phyloP scores from a whole-genome alignment of 2,329 filamentous ascomycete genomes.

The Berkeleyomyces basicola region DNA sequence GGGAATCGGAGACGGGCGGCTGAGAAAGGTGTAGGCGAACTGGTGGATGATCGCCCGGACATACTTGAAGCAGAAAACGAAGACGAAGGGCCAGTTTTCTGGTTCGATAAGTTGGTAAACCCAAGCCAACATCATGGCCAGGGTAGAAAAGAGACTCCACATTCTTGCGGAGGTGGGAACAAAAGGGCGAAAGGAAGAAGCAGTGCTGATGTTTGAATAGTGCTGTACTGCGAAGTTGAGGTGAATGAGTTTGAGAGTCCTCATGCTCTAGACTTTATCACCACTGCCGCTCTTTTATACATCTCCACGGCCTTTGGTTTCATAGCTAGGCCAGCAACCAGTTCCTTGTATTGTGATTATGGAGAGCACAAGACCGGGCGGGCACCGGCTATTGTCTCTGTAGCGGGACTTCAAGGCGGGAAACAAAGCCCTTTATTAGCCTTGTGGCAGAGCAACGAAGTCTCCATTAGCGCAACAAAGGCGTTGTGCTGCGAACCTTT shows the following conservation, averaged over 20 bases:
- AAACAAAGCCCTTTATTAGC: not conserved
- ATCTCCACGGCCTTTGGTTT: not conserved
- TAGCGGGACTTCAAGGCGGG: not conserved
- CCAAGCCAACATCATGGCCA: not conserved
- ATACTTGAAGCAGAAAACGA: conserved; percentile 26
- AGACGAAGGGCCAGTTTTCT: conserved; percentile 3
- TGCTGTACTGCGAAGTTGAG: not conserved
- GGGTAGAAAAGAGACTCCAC: not conserved
- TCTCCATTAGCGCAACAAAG: not conserved
- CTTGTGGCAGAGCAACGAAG: not conserved
- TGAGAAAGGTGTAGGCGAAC: conserved; percentile 23
- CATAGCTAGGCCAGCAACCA: not conserved
- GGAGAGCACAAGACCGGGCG: not conserved
- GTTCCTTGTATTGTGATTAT: not conserved
- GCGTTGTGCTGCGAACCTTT: not conserved
- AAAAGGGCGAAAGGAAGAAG: not conserved
- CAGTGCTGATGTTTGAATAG: not conserved
- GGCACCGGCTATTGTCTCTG: not conserved
- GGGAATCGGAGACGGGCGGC: conserved; percentile 21
- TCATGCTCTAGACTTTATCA: not conserved
- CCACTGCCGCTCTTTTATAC: not conserved
- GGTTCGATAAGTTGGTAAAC: not conserved
- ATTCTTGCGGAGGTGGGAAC: not conserved
- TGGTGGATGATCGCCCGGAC: conserved; percentile 28
- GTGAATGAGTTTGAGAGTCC: not conserved